Percentiles rank a stretch among this genome's conserved stretches.
These are phyloP conservation scores for Colletotrichum sp. DNA, from an alignment of 2,329 filamentous ascomycete genomes.

Conservation along the genomic window DNA sequence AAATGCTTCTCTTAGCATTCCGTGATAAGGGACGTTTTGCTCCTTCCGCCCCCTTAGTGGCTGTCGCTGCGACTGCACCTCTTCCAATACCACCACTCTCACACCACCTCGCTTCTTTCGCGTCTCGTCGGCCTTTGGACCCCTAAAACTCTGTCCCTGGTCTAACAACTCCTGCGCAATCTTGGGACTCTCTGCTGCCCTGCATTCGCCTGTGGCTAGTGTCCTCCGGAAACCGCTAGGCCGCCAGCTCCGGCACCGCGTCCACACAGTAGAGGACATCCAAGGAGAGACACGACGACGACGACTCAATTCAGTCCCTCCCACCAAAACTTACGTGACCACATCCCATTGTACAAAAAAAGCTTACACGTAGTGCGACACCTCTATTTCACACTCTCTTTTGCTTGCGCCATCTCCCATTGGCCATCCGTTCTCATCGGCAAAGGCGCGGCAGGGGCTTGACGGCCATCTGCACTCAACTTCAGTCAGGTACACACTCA, in stretches of 20 bases:
- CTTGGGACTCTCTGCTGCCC: background rate
- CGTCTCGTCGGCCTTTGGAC: constrained; percentile 2
- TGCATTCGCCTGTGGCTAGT: background rate
- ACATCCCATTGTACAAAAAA: background rate
- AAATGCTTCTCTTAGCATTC: background rate
- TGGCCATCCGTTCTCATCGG: background rate
- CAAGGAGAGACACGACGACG: background rate
- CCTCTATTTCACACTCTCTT: background rate
- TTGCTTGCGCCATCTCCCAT: background rate
- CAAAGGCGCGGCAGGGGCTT: background rate
- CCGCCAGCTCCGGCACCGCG: background rate
- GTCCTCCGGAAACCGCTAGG: background rate
- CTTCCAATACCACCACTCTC: background rate
- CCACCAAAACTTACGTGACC: background rate
- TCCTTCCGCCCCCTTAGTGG: background rate
- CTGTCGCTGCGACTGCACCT: background rate
- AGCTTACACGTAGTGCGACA: background rate
- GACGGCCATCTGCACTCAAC: background rate
- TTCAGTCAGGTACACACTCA: constrained; percentile 4
- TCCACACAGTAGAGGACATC: background rate
- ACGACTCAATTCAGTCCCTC: background rate
- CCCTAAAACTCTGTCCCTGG: background rate
- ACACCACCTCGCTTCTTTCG: background rate
- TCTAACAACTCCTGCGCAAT: background rate
- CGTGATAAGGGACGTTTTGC: constrained; percentile 4